Conservation (phyloP, 345 rosid genomes). For the Hibiscus trionum region DNA sequence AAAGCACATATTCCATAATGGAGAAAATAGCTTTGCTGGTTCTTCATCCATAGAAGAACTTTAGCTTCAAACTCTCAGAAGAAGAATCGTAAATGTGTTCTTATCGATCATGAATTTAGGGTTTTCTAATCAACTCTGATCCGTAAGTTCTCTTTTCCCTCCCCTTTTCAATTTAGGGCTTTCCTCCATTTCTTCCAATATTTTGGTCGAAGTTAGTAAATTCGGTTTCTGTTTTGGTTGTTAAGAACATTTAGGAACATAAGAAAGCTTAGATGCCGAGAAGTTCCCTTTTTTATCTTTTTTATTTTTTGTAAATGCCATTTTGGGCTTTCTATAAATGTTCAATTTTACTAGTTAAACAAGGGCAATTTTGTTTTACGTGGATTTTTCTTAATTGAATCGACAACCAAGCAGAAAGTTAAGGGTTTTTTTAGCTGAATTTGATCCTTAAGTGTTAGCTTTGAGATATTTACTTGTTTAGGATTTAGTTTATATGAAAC, state of each 20-base stretch:
- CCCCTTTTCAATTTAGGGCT: neutral
- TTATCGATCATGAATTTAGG: slow-evolving; percentile 32
- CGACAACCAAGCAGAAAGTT: neutral
- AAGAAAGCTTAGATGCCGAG: too few relatives aligned
- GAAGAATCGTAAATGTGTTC: neutral
- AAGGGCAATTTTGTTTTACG: neutral
- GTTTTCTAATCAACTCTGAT: slow-evolving; percentile 23
- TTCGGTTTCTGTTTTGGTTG: neutral
- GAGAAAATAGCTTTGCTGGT: too few relatives aligned
- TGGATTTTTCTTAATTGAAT: neutral
- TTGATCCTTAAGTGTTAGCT: neutral
- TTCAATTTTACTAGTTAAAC: neutral
- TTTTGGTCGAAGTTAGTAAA: neutral
- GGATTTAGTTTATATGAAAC: neutral
- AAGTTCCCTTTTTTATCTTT: neutral
- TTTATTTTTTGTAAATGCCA: neutral
- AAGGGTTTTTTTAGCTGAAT: neutral
- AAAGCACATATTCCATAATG: too few relatives aligned
- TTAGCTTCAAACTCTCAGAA: neutral
- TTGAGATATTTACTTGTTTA: neutral
- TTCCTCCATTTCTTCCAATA: neutral
- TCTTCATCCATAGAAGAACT: neutral
- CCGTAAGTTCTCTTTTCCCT: slow-evolving; percentile 27
- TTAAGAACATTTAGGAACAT: too few relatives aligned
- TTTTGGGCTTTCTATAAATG: neutral